A percentile compares a stretch with the other conserved stretches of the same genome.
Conservation (phyloP, 2,329 filamentous ascomycete genomes). For the Ophiosphaerella narmari region DNA sequence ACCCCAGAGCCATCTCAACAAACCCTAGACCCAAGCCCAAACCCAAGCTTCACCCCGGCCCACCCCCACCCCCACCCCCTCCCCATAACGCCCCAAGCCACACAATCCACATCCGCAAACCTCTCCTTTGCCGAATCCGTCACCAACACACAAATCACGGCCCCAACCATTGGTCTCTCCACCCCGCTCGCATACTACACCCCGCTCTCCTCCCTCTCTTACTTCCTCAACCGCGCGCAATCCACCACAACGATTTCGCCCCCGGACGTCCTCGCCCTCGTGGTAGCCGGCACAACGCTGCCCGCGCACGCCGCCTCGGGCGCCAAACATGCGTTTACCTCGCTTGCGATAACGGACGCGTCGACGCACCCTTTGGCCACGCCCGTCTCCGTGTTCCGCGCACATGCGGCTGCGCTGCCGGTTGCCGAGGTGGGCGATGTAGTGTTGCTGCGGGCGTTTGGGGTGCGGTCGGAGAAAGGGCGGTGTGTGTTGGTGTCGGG, state of each 20-base stretch:
- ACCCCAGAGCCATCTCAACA: constrained; percentile 38
- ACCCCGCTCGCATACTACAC: constrained; percentile 54
- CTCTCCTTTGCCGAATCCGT: constrained; percentile 16
- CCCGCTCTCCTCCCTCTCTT: constrained; percentile 47
- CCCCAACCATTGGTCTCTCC: constrained; percentile 43
- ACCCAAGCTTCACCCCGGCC: background rate
- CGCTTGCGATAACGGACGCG: constrained; percentile 48
- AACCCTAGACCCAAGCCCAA: constrained; percentile 25
- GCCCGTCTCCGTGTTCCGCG: constrained; percentile 51
- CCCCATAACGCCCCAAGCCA: constrained; percentile 46
- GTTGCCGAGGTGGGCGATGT: constrained; percentile 49
- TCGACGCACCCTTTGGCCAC: constrained; percentile 30
- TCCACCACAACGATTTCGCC: constrained; percentile 37
- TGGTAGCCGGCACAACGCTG: constrained; percentile 38
- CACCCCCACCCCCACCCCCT: constrained; percentile 24
- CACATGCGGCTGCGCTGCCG: constrained; percentile 50
- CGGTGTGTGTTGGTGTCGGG: constrained; percentile 44
- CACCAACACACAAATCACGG: background rate
- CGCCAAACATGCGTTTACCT: constrained; percentile 51
- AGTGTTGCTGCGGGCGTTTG: constrained; percentile 50
- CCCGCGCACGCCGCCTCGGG: constrained; percentile 48
- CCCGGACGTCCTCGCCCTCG: constrained; percentile 53
- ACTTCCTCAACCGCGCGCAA: constrained; percentile 47
- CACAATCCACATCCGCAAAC: constrained; percentile 34
- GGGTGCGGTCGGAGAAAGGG: constrained; percentile 49